These are phyloP conservation scores for Millerozyma miso DNA, from an alignment of 805 yeast species.

Conservation along the genomic window DNA sequence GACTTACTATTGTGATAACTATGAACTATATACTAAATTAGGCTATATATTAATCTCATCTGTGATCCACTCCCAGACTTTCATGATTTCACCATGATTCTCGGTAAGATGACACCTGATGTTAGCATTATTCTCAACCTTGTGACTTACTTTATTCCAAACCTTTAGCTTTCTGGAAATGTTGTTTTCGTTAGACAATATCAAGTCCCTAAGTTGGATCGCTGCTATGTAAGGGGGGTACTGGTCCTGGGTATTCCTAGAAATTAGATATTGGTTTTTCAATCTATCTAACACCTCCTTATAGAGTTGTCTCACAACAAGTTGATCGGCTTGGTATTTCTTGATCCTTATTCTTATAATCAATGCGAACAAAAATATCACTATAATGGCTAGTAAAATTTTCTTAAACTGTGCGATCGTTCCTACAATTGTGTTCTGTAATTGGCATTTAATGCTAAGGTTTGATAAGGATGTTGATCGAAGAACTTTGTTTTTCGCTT, in stretches of 20 bases:
- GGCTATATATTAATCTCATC: slow-evolving; percentile 9
- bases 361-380: slow-evolving; percentile 16
- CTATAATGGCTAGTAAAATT: slow-evolving; percentile 13
- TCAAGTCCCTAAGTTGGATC: slow-evolving; percentile 67
- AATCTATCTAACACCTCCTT: slow-evolving; percentile 48
- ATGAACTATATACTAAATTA: slow-evolving; percentile 1
- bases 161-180: slow-evolving; percentile 38
- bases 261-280: slow-evolving; percentile 38
- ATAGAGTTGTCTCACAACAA: slow-evolving; percentile 42
- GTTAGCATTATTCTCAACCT: slow-evolving; percentile 63
- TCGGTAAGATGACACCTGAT: slow-evolving; percentile 62
- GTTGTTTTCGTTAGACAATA: slow-evolving; percentile 41
- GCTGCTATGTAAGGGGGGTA: slow-evolving; percentile 53
- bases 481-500: slow-evolving; percentile 50
- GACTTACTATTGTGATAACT: no score
- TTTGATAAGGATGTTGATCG: slow-evolving; percentile 70
- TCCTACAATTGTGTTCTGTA: slow-evolving; percentile 47
- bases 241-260: slow-evolving; percentile 28
- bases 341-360: slow-evolving; percentile 30
- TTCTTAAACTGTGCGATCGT: slow-evolving; percentile 24
- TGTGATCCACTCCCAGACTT: slow-evolving; percentile 83
- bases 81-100: slow-evolving; percentile 80
- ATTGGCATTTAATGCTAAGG: slow-evolving; percentile 53
- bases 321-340: slow-evolving; percentile 32
- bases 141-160: slow-evolving; percentile 56